Evolutionary conservation across 2,329 filamentous ascomycete genomes (phyloP), one percentile per base, ranked within the genome.

Genomic region (Chaetomium sp.): DNA sequence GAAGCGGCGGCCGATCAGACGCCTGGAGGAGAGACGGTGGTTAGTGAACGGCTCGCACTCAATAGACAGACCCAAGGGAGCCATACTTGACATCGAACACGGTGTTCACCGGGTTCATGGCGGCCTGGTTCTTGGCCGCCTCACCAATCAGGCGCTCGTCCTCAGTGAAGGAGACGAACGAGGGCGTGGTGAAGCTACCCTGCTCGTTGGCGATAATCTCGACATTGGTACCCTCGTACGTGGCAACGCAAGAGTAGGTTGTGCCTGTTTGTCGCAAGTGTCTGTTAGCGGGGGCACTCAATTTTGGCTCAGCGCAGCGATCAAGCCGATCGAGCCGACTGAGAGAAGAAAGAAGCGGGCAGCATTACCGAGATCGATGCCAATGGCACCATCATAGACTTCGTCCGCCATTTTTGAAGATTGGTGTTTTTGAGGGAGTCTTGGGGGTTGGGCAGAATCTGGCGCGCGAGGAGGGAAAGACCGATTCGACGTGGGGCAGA

Each of bases 141-240:
- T 98, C 95, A 86, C 95, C 95, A 78, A 98, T 98, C 83, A 99
- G 85, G 82, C 95, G 93, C 87, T 99, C 95, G 85, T 97, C 92
- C 76, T 94, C 90, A 79, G 93, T 97, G 89, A 99, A 99, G 75
- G 92, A 96, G 79, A 99, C 95, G 86, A 97, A 99, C 65, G 95
- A 98, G 73, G 95, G 95, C 70, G 95, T 98, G 78, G 95, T 98
- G 85, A 97, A 97, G 84, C 88, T 93, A 87, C 94, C 94, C 89
- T 98, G 94, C 88, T 98, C 94, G 85, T 98, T 98, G 90, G 94
- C 94, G 81, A 98, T 97, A 87, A 99, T 99, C 83, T 99, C 95
- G 81, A 98, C 94, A 89, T 97, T 97, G 86, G 87, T 94, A 81
- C 95, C 95, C 85, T 98, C 95, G 85, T 98, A 99, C 83, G 91